These are phyloP conservation scores for Lasiosphaeris hirsuta DNA, from an alignment of 495 filamentous ascomycete species.

Conservation along the genomic window DNA sequence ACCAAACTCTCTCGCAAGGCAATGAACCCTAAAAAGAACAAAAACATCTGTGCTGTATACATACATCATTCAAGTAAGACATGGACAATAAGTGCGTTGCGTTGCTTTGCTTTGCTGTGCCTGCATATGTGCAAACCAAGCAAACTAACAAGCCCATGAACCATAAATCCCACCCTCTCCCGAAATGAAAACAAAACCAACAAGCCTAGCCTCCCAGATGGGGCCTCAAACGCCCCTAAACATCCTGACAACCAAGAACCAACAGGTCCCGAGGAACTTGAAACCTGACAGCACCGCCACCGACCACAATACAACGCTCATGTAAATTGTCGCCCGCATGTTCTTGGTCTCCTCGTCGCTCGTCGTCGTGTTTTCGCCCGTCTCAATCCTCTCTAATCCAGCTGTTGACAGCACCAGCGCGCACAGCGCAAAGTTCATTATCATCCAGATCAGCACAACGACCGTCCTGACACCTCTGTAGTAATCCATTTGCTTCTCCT, in stretches of 20 bases:
- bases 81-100: not conserved
- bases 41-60: not conserved
- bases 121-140: too few relatives aligned
- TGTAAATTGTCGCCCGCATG: conserved; percentile 68
- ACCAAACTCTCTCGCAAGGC: not conserved
- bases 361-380: conserved; percentile 29
- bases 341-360: conserved; percentile 43
- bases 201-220: not conserved
- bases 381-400: conserved; percentile 66
- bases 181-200: not conserved
- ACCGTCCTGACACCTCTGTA: conserved; percentile 93
- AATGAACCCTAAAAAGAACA: not conserved
- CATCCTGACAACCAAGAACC: conserved; percentile 93
- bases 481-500: conserved; percentile 93
- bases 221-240: conserved; percentile 60
- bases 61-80: conserved; percentile 4
- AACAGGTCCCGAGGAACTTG: conserved; percentile 86
- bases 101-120: not conserved
- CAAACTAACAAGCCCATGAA: too few relatives aligned
- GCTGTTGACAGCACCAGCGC: conserved; percentile 85
- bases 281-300: conserved; percentile 84
- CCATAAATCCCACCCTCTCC: not conserved
- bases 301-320: conserved; percentile 86
- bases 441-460: conserved; percentile 94
- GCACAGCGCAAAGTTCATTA: conserved; percentile 85